These are phyloP conservation scores for Collariella sp. DNA, from an alignment of 495 filamentous ascomycete genomes.

Conservation along the genomic window DNA sequence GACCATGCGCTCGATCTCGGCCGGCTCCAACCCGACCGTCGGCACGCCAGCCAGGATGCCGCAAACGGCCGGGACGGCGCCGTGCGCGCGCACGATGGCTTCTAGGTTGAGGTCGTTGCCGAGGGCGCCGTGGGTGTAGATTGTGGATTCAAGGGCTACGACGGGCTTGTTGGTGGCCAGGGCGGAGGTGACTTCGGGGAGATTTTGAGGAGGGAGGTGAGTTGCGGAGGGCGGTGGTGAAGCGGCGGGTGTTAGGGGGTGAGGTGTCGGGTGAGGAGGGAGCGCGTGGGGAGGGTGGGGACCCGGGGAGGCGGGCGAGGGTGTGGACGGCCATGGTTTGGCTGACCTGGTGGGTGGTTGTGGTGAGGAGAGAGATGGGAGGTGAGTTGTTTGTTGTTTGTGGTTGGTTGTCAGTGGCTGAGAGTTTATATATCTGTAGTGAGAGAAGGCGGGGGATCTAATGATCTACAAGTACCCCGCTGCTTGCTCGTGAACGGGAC, in stretches of 20 bases:
- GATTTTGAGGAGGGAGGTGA: slow-evolving; percentile 50
- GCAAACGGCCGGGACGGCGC: slow-evolving; percentile 87
- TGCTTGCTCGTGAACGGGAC: too few relatives aligned
- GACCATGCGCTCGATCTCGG: slow-evolving; percentile 64
- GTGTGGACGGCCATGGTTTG: slow-evolving; percentile 3
- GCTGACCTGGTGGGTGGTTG: neutral
- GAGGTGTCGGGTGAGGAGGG: neutral
- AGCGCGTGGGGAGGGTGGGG: neutral
- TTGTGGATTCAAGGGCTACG: slow-evolving; percentile 88
- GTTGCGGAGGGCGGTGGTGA: slow-evolving; percentile 1
- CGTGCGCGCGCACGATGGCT: slow-evolving; percentile 64
- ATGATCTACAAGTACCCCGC: too few relatives aligned
- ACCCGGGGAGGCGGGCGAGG: slow-evolving; percentile 1
- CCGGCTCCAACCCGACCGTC: slow-evolving; percentile 60
- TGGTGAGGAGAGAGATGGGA: neutral
- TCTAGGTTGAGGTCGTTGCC: slow-evolving; percentile 79
- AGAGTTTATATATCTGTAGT: neutral
- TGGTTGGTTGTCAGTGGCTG: neutral
- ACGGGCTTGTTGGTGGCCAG: slow-evolving; percentile 64
- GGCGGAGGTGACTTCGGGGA: slow-evolving; percentile 77
- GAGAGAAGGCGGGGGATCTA: too few relatives aligned
- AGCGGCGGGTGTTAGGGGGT: neutral
- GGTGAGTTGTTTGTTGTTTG: neutral
- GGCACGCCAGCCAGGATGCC: slow-evolving; percentile 76
- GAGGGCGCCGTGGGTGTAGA: slow-evolving; percentile 67